phyloP scores from a whole-genome alignment of 768 basidiomycete genomes.

The Suillus weaverae region DNA sequence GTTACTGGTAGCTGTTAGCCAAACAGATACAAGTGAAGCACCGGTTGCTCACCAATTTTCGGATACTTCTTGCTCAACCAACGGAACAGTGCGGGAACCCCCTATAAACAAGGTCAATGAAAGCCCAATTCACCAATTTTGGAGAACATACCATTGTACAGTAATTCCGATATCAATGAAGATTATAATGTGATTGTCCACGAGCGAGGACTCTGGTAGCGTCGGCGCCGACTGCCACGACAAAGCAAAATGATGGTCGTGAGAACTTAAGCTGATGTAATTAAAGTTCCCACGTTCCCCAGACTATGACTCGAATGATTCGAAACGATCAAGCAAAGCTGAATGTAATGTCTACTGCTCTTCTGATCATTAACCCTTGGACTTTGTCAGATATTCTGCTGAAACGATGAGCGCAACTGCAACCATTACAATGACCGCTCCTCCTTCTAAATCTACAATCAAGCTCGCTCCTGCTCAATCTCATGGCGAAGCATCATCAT shows the following conservation, averaged over 20 bases:
- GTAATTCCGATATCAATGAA: background rate
- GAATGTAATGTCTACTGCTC: background rate
- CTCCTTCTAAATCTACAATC: slow-evolving; percentile 1
- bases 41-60: slow-evolving; percentile 73
- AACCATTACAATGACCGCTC: slow-evolving; percentile 6
- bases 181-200: background rate
- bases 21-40: background rate
- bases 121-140: background rate
- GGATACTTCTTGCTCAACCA: slow-evolving; percentile 99
- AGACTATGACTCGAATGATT: slow-evolving; percentile 10
- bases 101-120: slow-evolving; percentile 46
- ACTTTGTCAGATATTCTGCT: background rate
- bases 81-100: slow-evolving; percentile 96
- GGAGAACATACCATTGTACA: background rate
- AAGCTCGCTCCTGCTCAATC: slow-evolving; percentile 1
- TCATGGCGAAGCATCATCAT: slow-evolving; percentile 6
- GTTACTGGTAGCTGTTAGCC: slow-evolving; percentile 45
- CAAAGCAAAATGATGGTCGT: background rate
- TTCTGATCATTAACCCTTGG: background rate
- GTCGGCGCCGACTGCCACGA: background rate
- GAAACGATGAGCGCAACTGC: slow-evolving; percentile 7
- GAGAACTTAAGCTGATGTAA: slow-evolving; percentile 3
- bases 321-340: background rate
- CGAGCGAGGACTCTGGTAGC: background rate
- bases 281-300: slow-evolving; percentile 7